phyloP scores from a whole-genome alignment of 75 land plant species.

The Pinus tabuliformis region DNA sequence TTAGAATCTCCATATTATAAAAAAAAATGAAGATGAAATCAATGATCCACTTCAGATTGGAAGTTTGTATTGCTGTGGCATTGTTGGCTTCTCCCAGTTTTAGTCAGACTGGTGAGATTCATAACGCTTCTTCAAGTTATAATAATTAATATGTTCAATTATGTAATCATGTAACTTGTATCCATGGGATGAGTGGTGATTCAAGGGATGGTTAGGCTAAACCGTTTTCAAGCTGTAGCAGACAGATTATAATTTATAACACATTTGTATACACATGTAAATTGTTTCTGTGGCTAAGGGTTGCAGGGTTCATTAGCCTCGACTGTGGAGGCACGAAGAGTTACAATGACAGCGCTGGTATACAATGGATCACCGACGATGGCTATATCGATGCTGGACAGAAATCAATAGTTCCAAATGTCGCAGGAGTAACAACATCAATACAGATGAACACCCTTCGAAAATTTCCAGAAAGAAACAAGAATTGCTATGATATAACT shows the following conservation, averaged over 20 bases:
- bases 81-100: background rate
- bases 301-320: constrained; percentile 28
- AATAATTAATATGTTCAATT: background rate
- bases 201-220: no score
- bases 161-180: background rate
- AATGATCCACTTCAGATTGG: background rate
- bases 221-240: no score
- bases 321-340: constrained; percentile 18
- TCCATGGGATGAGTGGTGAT: background rate
- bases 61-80: background rate
- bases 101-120: background rate
- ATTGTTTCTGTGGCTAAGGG: no score
- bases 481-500: no score
- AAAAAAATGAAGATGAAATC: no score
- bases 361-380: constrained; percentile 9
- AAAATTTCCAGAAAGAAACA: no score
- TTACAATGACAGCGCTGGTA: constrained; percentile 12
- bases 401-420: background rate
- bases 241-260: no score
- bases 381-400: background rate
- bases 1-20: no score
- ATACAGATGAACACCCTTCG: no score
- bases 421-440: no score
- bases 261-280: no score
- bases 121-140: background rate